A percentile compares a stretch with the other conserved stretches of the same genome.
Conservation (phyloP, 768 basidiomycete genomes). For the Lentinula aciculospora region DNA sequence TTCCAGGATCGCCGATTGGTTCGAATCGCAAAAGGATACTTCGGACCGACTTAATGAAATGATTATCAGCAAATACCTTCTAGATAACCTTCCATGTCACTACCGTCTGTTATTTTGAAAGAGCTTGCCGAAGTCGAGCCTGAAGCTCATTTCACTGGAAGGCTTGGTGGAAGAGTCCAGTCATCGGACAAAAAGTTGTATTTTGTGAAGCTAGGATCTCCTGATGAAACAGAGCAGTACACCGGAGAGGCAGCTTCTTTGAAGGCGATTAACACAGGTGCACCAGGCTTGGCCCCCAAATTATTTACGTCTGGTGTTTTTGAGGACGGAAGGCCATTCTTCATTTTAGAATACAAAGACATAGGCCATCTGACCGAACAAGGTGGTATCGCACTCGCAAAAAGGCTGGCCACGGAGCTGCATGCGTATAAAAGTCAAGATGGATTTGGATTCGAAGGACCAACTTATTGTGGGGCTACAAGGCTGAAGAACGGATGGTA, state of each 20-base stretch:
- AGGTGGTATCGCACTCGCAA: constrained; percentile 47
- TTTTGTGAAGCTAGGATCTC: constrained; percentile 55
- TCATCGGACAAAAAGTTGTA: constrained; percentile 57
- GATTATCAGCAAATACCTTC: too few species aligned
- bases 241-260: constrained; percentile 66
- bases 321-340: constrained; percentile 44
- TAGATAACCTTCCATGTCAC: constrained; percentile 1
- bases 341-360: constrained; percentile 72
- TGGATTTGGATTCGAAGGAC: constrained; percentile 66
- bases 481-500: constrained; percentile 70
- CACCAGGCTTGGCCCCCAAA: constrained; percentile 59
- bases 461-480: constrained; percentile 75
- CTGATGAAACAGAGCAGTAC: constrained; percentile 57
- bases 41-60: too few species aligned
- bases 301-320: constrained; percentile 45
- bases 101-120: constrained; percentile 31
- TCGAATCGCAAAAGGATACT: too few species aligned
- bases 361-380: constrained; percentile 39
- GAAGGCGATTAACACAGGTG: constrained; percentile 54
- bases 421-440: constrained; percentile 48
- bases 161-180: constrained; percentile 34
- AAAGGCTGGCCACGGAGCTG: constrained; percentile 60
- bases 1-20: neutral
- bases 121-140: constrained; percentile 47
- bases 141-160: constrained; percentile 37